Evolutionary conservation across 2,329 filamentous ascomycete species (phyloP).

Genomic region (Lizonia empirigonia): DNA sequence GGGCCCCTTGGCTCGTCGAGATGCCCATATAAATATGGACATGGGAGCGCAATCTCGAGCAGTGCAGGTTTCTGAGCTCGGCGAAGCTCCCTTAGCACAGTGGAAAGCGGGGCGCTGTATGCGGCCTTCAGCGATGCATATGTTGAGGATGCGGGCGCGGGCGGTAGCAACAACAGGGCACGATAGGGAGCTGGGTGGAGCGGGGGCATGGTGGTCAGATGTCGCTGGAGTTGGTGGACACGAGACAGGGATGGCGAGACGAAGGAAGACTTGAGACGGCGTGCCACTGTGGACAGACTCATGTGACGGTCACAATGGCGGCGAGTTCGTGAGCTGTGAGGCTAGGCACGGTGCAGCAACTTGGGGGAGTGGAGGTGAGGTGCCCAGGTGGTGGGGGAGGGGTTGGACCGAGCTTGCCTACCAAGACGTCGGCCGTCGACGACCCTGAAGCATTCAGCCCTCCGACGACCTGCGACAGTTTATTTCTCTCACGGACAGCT

Average conservation of each 20-base stretch:
- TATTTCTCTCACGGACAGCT: slow-evolving; percentile 5
- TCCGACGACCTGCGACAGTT: slow-evolving; percentile 4
- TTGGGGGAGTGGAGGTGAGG: not conserved
- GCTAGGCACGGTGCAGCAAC: not conserved
- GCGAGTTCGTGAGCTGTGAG: not conserved
- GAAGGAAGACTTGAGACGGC: not conserved
- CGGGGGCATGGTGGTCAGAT: slow-evolving; percentile 37
- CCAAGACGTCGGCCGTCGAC: slow-evolving; percentile 2
- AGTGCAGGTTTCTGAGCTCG: slow-evolving; percentile 46
- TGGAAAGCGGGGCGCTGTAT: slow-evolving; percentile 50
- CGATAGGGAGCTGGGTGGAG: slow-evolving; percentile 25
- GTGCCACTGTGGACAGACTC: slow-evolving; percentile 10
- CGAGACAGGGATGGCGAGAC: not conserved
- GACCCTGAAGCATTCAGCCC: slow-evolving; percentile 9
- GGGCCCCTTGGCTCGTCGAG: slow-evolving; percentile 59
- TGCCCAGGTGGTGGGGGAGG: slow-evolving; percentile 5
- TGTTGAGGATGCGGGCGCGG: slow-evolving; percentile 48
- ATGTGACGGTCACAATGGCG: slow-evolving; percentile 5
- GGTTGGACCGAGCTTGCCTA: slow-evolving; percentile 3
- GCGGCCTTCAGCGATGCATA: slow-evolving; percentile 51
- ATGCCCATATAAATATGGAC: slow-evolving; percentile 63
- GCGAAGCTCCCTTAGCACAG: slow-evolving; percentile 50
- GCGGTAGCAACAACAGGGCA: slow-evolving; percentile 54
- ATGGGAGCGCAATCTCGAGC: slow-evolving; percentile 67
- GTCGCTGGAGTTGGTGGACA: slow-evolving; percentile 18